phyloP scores from a whole-genome alignment of 345 rosid species.

The Streptanthus diversifolius region DNA sequence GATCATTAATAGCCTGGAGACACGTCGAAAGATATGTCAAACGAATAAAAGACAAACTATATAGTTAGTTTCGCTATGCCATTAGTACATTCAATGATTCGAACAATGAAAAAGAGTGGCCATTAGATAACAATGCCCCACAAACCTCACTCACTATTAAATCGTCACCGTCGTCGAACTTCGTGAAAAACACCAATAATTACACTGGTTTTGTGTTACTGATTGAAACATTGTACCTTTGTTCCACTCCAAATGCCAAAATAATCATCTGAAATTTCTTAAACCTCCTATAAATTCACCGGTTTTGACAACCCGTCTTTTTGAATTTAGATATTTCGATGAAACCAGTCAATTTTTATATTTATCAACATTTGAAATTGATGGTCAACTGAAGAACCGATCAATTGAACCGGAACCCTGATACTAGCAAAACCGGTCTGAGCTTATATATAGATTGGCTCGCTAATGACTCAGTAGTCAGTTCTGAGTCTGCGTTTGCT shows the following conservation, averaged over 20 bases:
- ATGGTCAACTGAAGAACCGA: not conserved
- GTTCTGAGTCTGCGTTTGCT: conserved; percentile 18
- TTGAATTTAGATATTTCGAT: not conserved
- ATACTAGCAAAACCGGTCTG: not conserved
- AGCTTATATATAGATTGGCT: conserved; percentile 3
- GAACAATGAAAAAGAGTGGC: no score
- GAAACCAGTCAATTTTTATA: not conserved
- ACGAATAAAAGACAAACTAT: no score
- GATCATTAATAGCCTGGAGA: no score
- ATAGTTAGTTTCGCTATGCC: no score
- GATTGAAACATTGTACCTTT: not conserved
- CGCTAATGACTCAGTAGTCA: conserved; percentile 17
- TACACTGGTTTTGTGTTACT: not conserved
- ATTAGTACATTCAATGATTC: no score
- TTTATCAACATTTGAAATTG: not conserved
- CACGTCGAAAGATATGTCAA: no score
- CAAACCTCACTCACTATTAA: not conserved
- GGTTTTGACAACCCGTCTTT: not conserved
- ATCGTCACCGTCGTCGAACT: conserved; percentile 4
- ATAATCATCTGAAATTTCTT: not conserved
- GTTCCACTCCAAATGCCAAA: not conserved
- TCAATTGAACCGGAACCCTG: conserved; percentile 15
- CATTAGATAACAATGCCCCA: conserved; percentile 22
- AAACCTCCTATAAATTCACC: not conserved
- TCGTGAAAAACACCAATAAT: conserved; percentile 8